Conservation (phyloP, 495 filamentous ascomycete genomes). For the Xylaria flabelliformis region DNA sequence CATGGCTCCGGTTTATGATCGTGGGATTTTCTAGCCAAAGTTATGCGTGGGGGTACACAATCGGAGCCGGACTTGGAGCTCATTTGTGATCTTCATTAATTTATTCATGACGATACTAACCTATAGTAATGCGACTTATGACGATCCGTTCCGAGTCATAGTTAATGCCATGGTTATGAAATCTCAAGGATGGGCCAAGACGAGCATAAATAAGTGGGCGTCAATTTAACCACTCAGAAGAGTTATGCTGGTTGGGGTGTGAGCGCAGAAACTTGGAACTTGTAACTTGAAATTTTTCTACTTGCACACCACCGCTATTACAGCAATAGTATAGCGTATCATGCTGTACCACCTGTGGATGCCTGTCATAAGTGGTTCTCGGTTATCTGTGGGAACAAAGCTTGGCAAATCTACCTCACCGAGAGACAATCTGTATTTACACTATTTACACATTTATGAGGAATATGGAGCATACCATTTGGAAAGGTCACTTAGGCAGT, state of each 20-base stretch:
- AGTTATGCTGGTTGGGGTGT: neutral
- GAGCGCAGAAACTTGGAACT: neutral
- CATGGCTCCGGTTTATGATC: slow-evolving; percentile 16
- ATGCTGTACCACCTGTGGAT: neutral
- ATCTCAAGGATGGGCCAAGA: neutral
- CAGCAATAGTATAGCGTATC: neutral
- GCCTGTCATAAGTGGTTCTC: slow-evolving; percentile 23
- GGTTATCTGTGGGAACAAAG: slow-evolving; percentile 28
- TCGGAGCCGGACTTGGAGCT: neutral
- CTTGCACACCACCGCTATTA: neutral
- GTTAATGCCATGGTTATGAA: slow-evolving; percentile 10
- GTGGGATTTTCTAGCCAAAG: neutral
- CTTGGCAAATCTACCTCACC: slow-evolving; percentile 25
- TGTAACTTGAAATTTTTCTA: neutral
- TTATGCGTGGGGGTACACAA: slow-evolving; percentile 4
- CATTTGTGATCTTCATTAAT: slow-evolving; percentile 1
- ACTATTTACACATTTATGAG: neutral
- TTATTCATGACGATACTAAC: slow-evolving; percentile 5
- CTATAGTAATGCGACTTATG: slow-evolving; percentile 10
- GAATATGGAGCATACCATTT: neutral
- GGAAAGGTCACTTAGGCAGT: neutral
- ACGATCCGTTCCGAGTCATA: neutral
- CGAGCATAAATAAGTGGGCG: slow-evolving; percentile 7
- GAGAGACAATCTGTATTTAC: neutral
- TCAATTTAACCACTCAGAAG: neutral